These are phyloP conservation scores for Calonectria pseudoreteaudii DNA, from an alignment of 2,329 filamentous ascomycete species.

Conservation along the genomic window DNA sequence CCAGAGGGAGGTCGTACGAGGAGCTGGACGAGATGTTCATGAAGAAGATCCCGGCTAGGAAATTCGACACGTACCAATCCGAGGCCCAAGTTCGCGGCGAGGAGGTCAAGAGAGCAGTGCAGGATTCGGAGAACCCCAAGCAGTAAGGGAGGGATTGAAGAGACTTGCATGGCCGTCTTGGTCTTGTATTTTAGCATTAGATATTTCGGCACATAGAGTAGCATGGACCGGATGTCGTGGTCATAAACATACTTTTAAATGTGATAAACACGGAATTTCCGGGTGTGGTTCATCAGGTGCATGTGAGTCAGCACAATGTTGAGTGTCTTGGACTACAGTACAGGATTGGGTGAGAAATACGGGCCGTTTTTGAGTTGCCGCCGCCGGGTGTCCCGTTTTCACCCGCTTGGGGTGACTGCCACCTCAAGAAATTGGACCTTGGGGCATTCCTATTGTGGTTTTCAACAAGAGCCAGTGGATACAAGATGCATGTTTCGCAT, in stretches of 20 bases:
- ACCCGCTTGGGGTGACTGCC: background rate
- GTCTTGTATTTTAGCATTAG: background rate
- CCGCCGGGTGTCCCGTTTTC: background rate
- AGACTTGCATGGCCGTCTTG: background rate
- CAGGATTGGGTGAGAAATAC: background rate
- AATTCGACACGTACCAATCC: slow-evolving; percentile 20
- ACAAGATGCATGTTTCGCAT: background rate
- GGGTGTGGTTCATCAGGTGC: background rate
- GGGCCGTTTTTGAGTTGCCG: background rate
- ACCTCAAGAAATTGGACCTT: background rate
- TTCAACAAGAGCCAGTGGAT: no score
- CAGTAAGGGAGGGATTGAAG: background rate
- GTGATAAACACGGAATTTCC: background rate
- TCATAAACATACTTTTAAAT: background rate
- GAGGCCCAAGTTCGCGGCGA: slow-evolving; percentile 14
- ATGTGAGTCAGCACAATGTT: background rate
- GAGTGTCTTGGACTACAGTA: background rate
- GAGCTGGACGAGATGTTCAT: slow-evolving; percentile 28
- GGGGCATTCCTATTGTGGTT: no score
- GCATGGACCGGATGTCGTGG: background rate
- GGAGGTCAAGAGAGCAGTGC: background rate
- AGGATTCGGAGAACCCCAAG: background rate
- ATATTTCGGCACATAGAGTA: background rate
- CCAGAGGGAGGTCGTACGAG: slow-evolving; percentile 30
- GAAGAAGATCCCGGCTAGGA: slow-evolving; percentile 20